Base-by-base conservation (phyloP, 345 rosid genomes). In the Luvunga scandens region DNA sequence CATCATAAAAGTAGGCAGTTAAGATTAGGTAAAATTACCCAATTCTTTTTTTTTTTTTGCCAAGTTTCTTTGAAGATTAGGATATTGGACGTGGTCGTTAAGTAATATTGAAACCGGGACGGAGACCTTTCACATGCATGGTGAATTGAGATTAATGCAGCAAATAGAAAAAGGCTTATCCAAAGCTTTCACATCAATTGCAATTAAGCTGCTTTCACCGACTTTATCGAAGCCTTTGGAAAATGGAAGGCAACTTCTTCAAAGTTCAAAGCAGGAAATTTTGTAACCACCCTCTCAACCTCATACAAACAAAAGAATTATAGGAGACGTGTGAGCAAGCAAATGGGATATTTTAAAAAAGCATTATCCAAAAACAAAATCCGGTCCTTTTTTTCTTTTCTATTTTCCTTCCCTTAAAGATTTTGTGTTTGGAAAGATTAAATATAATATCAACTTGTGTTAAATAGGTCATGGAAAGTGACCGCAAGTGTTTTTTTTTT, bases 1-100 rank as follows among this genome's bases (percentile, higher is more conserved):
- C 33, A 33, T 34, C 50, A 60, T 38, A 27, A 34, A 34, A 53
- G 71, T 14, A 27, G 72, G 83, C 75, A 53, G 66, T 80, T 75
- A 53, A 39, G 83, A 80, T 62, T 14, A 75, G 83, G 79, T 70
- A 18, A 22, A 4, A 71, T 22, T 12, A 14, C 13, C 55, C 4
- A 7, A 36, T 53, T 50, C 8, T 36, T 7, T 70, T 31, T 16
- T 22, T 53, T 36, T 28, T 38, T 42, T 75, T 5, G n/a, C 16
- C 36, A 1, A 12, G 16, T 55, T 59, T 2, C 9, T 22, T 16
- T 5, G 24, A 9, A 25, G 48, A 38, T 38, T 38, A 38, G 13
- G 2, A 39, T 9, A 61, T 19, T 69, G 9, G 66, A 73, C 31
- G 62, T 60, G 28, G 72, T 39, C 0, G 42, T n/a, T 42, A 39